Evolutionary conservation across 768 basidiomycete species (phyloP).

Genomic region (Thelephora ganbajun): DNA sequence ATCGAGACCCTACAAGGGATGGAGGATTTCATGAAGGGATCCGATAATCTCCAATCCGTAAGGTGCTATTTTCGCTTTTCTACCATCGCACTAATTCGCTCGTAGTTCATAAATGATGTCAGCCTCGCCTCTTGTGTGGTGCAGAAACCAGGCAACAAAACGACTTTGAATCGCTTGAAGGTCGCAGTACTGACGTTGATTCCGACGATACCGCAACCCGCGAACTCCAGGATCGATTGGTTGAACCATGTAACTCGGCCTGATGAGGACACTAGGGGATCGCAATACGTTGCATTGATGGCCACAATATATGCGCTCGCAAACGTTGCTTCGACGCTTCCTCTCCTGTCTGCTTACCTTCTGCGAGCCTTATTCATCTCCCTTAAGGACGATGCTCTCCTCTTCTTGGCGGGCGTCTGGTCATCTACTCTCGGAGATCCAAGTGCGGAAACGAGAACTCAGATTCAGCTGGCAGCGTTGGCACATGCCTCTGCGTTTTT

Average conservation of each 20-base stretch:
- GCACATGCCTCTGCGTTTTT: constrained; percentile 72
- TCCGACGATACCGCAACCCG: constrained; percentile 33
- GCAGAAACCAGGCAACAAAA: constrained; percentile 45
- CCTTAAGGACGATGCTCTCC: constrained; percentile 55
- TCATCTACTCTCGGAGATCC: constrained; percentile 11
- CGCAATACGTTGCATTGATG: constrained; percentile 44
- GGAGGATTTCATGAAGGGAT: constrained; percentile 21
- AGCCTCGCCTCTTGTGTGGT: constrained; percentile 35
- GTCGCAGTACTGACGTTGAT: constrained; percentile 39
- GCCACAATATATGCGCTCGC: constrained; percentile 52
- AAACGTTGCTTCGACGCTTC: constrained; percentile 36
- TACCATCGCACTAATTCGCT: neutral
- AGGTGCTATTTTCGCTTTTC: constrained; percentile 3
- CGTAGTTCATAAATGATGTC: constrained; percentile 24
- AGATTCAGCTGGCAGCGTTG: constrained; percentile 42
- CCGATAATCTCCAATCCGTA: constrained; percentile 17
- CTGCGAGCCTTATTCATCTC: constrained; percentile 53
- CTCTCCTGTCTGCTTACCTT: constrained; percentile 38
- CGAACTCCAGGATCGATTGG: constrained; percentile 35
- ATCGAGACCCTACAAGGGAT: constrained; percentile 30
- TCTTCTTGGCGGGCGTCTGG: constrained; percentile 74
- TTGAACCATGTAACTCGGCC: constrained; percentile 14
- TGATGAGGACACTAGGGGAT: constrained; percentile 10
- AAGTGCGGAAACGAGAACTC: constrained; percentile 7
- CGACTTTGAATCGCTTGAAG: constrained; percentile 43